Conservation (phyloP, 441 rosid genomes). For the Euphorbia celastroides region DNA sequence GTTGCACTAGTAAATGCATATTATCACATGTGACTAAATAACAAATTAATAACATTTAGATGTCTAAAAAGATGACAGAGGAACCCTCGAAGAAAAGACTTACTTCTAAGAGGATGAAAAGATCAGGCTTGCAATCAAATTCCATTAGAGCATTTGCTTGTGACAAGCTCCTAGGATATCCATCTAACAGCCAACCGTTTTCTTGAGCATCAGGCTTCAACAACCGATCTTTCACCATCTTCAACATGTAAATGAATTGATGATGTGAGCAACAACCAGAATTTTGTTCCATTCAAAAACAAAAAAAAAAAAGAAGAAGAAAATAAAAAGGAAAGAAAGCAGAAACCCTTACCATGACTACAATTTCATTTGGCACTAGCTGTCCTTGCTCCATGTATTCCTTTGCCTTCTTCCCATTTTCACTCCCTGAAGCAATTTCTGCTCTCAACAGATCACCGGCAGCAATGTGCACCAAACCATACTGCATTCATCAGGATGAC, state of each 20-base stretch:
- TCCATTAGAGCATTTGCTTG: constrained; percentile 77
- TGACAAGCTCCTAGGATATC: constrained; percentile 85
- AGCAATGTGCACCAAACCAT: constrained; percentile 83
- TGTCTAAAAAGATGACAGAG: neutral
- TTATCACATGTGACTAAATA: neutral
- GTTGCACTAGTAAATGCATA: neutral
- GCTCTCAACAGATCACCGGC: constrained; percentile 90
- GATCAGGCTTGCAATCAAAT: constrained; percentile 66
- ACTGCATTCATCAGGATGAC: constrained; percentile 55
- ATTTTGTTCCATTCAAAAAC: neutral
- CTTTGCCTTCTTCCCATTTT: constrained; percentile 75
- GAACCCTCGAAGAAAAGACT: constrained; percentile 15
- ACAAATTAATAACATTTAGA: neutral
- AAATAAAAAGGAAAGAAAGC: neutral
- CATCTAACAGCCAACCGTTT: constrained; percentile 97
- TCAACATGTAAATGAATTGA: constrained; percentile 19
- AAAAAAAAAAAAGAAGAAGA: neutral
- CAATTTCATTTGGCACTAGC: constrained; percentile 75
- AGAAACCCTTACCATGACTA: constrained; percentile 46
- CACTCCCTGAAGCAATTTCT: constrained; percentile 74
- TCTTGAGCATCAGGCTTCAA: constrained; percentile 62
- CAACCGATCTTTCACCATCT: constrained; percentile 90
- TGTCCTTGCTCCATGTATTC: constrained; percentile 84
- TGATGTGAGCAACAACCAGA: constrained; percentile 5
- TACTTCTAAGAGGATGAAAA: constrained; percentile 84